Base-by-base conservation (phyloP, 352 stramenopile genomes). In the Pythium utonaiense region DNA sequence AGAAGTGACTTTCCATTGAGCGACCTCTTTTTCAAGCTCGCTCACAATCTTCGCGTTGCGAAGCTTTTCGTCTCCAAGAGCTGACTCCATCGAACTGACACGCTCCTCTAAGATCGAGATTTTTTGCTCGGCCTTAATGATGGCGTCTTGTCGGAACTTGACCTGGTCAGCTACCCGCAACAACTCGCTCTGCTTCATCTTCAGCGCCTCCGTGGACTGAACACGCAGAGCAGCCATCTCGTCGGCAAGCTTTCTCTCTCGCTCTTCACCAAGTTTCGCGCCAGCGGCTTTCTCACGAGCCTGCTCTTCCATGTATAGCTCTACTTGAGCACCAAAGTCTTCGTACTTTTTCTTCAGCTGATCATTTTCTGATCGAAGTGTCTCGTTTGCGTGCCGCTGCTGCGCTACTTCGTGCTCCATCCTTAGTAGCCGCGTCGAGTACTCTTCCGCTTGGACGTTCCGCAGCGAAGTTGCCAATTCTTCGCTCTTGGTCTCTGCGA, bases 221-320 rank as follows among this genome's bases (percentile, higher is more conserved):
- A 70, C 64, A 0, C 59, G 68, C 28, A 75, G 49, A 6, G 40
- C 45, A 0, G 83, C 65, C 9, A 89, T 45, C 34, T 89, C 60
- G 19, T 74, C 70, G 17, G 64, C 49, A 6, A 78, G 53, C 21
- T 77, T 65, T 5, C 48, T 36, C 3, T 71, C 62, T 21, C 84
- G 80, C 27, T 86, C 75, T 44, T 83, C 58, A 1, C 25, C 45
- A 12, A 63, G 22, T 21, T 58, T 59, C 9, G 53, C 41, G 1
- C 55, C 19, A 14, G 30, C 19, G n/a, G 50, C 34, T 33, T 38
- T 41, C 30, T 68, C 61, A n/a, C 64, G 55, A 1, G 73, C 64
- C 40, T 89, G 83, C n/a, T 89, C 79, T 31, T 82, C 75, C 75
- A 91, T 89, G 44, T 89, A 88, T 19, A 77, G 49, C 30, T 93